A percentile compares a stretch with the other conserved stretches of the same genome.
phyloP scores from a whole-genome alignment of 495 filamentous ascomycete species.

The Saxophila tyrrhenica region DNA sequence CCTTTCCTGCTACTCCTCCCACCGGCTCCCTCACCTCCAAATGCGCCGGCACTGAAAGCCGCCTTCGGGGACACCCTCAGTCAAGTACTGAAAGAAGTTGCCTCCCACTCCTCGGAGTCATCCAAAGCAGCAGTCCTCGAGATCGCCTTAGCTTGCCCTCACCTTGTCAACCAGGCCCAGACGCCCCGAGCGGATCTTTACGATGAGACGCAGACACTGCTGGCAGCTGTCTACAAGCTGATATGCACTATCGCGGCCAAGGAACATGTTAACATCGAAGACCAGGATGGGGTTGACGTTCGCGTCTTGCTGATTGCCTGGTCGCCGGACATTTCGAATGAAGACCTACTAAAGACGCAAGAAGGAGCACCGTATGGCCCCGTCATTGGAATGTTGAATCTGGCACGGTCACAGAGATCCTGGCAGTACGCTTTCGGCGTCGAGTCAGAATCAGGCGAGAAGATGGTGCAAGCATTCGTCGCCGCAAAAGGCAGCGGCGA shows the following conservation, averaged over 20 bases:
- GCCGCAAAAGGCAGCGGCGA: slow-evolving; percentile 9
- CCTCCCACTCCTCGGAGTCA: slow-evolving; percentile 25
- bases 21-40: slow-evolving; percentile 40
- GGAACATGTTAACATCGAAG: slow-evolving; percentile 49
- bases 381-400: slow-evolving; percentile 52
- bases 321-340: slow-evolving; percentile 19
- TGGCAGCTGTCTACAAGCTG: slow-evolving; percentile 70
- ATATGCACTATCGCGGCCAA: slow-evolving; percentile 55
- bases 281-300: slow-evolving; percentile 62
- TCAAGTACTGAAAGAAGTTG: slow-evolving; percentile 33
- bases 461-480: slow-evolving; percentile 27
- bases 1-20: slow-evolving; percentile 44
- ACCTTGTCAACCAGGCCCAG: slow-evolving; percentile 34
- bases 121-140: slow-evolving; percentile 33
- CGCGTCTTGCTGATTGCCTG: slow-evolving; percentile 63
- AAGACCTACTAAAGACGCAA: not conserved
- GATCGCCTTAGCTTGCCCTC: slow-evolving; percentile 42
- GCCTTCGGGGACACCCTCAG: slow-evolving; percentile 47
- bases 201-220: slow-evolving; percentile 51
- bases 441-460: slow-evolving; percentile 46
- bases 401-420: slow-evolving; percentile 50
- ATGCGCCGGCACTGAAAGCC: slow-evolving; percentile 37
- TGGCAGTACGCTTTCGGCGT: slow-evolving; percentile 65
- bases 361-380: slow-evolving; percentile 33
- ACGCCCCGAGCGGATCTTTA: slow-evolving; percentile 45